Evolutionary conservation across 176 grass and related monocot genomes (phyloP).

Genomic region (Zizania latifolia): DNA sequence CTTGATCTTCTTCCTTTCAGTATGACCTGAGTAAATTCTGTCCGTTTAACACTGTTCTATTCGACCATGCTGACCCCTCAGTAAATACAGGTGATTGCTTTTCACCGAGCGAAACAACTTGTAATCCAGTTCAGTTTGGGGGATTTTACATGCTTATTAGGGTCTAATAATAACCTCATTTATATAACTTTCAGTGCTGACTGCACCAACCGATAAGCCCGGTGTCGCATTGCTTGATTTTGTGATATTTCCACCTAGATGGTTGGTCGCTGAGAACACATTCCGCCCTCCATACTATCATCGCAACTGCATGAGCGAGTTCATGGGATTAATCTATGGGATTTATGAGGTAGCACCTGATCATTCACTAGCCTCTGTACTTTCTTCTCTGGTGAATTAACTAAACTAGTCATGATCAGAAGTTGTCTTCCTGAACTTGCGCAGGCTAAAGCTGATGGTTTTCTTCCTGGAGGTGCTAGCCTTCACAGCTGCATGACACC

Average conservation of each 20-base stretch:
- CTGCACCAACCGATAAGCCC: slow-evolving; percentile 76
- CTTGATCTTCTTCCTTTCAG: slow-evolving; percentile 31
- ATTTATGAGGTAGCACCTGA: slow-evolving; percentile 53
- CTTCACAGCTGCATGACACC: slow-evolving; percentile 95
- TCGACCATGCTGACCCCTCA: slow-evolving; percentile 80
- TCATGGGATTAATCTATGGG: slow-evolving; percentile 82
- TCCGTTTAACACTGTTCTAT: slow-evolving; percentile 84
- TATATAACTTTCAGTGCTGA: slow-evolving; percentile 50
- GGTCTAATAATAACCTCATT: not conserved
- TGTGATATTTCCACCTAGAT: slow-evolving; percentile 82
- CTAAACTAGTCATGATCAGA: not conserved
- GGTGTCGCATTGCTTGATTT: slow-evolving; percentile 91
- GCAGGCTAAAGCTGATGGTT: slow-evolving; percentile 91
- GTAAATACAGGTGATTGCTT: slow-evolving; percentile 72
- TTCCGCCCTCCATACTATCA: slow-evolving; percentile 92
- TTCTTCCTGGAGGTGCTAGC: slow-evolving; percentile 87
- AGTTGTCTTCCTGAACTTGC: not conserved
- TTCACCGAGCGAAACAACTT: not conserved
- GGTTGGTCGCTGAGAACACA: slow-evolving; percentile 89
- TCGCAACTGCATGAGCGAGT: slow-evolving; percentile 94
- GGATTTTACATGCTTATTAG: not conserved
- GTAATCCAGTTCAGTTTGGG: not conserved
- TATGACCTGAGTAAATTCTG: slow-evolving; percentile 93
- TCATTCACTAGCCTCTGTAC: not conserved
- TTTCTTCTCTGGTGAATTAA: not conserved